Percentiles rank a stretch among this genome's conserved stretches.
Conservation (phyloP, 495 filamentous ascomycete species). For the Daldinia decipiens region DNA sequence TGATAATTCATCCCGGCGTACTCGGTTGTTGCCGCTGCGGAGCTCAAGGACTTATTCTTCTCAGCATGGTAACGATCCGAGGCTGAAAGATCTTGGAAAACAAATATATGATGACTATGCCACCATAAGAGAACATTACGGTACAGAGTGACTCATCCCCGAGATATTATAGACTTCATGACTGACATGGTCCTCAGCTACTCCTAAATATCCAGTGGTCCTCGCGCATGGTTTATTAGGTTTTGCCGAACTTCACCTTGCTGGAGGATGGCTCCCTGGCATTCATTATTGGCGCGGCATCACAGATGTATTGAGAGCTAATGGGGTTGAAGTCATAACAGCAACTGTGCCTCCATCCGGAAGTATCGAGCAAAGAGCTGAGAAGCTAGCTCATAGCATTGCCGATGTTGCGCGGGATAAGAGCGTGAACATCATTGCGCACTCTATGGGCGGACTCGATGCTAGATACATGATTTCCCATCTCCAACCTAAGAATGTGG, state of each 20-base stretch:
- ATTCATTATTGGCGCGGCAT: conserved; percentile 96
- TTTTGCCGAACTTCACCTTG: conserved; percentile 84
- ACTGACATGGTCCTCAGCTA: conserved; percentile 51
- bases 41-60: conserved; percentile 42
- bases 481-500: conserved; percentile 74
- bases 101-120: conserved; percentile 84
- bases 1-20: neutral
- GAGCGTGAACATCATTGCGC: conserved; percentile 89
- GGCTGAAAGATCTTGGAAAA: conserved; percentile 69
- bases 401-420: conserved; percentile 71
- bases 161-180: neutral
- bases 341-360: conserved; percentile 81
- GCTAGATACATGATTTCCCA: conserved; percentile 91
- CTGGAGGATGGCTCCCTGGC: conserved; percentile 74
- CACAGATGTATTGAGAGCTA: conserved; percentile 74
- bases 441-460: conserved; percentile 81
- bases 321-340: conserved; percentile 81
- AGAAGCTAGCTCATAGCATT: conserved; percentile 72
- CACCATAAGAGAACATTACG: conserved; percentile 72
- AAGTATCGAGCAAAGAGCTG: conserved; percentile 80
- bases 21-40: neutral
- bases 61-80: conserved; percentile 60
- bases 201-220: conserved; percentile 77
- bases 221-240: conserved; percentile 92
- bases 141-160: conserved; percentile 53